A percentile compares a stretch with the other conserved stretches of the same genome.
Evolutionary conservation across 331 rosid species (phyloP).

Genomic region (Dryas integrifolia): DNA sequence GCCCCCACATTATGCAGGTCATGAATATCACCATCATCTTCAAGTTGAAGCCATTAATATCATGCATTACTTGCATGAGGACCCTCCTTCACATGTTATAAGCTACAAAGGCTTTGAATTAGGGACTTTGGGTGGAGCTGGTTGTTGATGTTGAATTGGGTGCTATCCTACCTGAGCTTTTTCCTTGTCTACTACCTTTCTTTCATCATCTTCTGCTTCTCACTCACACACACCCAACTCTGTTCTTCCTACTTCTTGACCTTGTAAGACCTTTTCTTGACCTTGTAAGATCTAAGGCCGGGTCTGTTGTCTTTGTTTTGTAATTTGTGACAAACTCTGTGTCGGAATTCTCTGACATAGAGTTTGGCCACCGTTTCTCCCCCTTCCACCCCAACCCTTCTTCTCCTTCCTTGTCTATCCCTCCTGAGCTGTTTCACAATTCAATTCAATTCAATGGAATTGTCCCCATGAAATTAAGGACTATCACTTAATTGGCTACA

Average conservation of each 20-base stretch:
- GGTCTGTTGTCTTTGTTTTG: constrained; percentile 22
- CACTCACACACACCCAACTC: too few species aligned
- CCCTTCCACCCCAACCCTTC: constrained; percentile 52
- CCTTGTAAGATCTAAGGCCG: constrained; percentile 76
- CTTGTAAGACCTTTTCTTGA: constrained; percentile 99
- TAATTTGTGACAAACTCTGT: constrained; percentile 15
- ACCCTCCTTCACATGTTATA: too few species aligned
- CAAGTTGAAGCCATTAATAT: too few species aligned
- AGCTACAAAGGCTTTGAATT: constrained; percentile 16
- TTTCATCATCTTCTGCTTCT: background rate
- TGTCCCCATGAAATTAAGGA: too few species aligned
- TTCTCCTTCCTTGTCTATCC: constrained; percentile 98
- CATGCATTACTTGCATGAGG: too few species aligned
- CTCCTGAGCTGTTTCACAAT: constrained; percentile 81
- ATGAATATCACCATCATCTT: too few species aligned
- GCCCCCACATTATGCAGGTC: background rate
- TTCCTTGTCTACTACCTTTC: constrained; percentile 9
- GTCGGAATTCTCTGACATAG: constrained; percentile 31
- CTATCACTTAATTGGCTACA: too few species aligned
- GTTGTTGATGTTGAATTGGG: constrained; percentile 39
- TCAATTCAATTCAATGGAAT: background rate
- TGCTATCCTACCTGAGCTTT: constrained; percentile 97
- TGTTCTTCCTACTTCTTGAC: constrained; percentile 65
- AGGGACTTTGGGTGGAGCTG: constrained; percentile 12
- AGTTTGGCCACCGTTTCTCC: constrained; percentile 30